Evolutionary conservation across 75 land plant species (phyloP).

Genomic region (Cupressus sempervirens): DNA sequence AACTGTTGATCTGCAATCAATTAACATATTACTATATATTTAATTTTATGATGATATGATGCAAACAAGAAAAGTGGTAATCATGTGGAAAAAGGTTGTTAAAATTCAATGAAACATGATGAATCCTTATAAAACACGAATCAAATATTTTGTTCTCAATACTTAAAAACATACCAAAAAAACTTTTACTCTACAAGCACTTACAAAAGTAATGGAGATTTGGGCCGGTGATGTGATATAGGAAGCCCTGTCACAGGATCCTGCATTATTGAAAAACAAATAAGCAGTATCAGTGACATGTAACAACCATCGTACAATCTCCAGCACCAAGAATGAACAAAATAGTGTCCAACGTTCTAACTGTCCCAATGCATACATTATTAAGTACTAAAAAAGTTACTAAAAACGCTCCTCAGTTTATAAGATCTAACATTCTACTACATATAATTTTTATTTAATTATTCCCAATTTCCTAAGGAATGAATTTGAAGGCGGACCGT

Average conservation of each 20-base stretch:
- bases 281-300: background rate
- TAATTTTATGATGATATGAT: too few relatives aligned
- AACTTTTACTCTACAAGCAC: conserved; percentile 11
- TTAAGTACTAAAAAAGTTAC: background rate
- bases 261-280: conserved; percentile 27
- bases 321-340: background rate
- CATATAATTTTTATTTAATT: background rate
- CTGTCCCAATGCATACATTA: background rate
- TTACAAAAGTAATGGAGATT: conserved; percentile 73
- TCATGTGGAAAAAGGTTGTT: too few relatives aligned
- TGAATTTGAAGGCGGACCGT: conserved; percentile 36
- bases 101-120: background rate
- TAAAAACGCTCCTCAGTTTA: background rate
- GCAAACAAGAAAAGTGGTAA: too few relatives aligned
- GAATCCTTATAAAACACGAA: background rate
- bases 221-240: conserved; percentile 53
- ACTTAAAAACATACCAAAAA: background rate
- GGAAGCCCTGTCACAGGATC: conserved; percentile 95
- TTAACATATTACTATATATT: too few relatives aligned
- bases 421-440: background rate
- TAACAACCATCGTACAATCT: background rate
- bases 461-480: background rate
- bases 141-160: background rate
- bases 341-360: background rate
- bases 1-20: too few relatives aligned